Evolutionary conservation across 495 filamentous ascomycete genomes (phyloP), one percentile per base, ranked within the genome.

Genomic region (Acidiella bohemica): DNA sequence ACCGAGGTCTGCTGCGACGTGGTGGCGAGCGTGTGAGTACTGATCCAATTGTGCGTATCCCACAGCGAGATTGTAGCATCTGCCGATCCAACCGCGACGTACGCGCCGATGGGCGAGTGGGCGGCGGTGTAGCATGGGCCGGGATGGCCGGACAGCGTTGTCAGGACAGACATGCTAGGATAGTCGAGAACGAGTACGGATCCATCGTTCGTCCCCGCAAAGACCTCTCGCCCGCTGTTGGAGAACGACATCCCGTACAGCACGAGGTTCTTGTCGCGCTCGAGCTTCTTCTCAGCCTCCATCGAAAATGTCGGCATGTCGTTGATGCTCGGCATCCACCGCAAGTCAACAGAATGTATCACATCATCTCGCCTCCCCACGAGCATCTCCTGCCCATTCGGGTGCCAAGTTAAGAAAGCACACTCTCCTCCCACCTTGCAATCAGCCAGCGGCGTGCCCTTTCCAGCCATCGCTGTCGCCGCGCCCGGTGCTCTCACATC

Each of bases 41-140:
- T 94, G 37, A 90, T 78, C 86, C 85, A 95, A 53, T 92, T 81
- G 23, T 71, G 73, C 0, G 92, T 94, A 56, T 95, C 86, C 80
- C 87, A 97, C 12, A 96, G 71, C 5, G 80, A 69, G 34, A 95
- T 80, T 12, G 93, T 71, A 0, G 85, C 81, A 59, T 97, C 92
- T 37, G 78, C 80, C 7, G 84, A 88, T 28, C 88, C 92, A 2
- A 87, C 75, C 13, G 92, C 90, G 14, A 97, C 69, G 52, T 84
- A 84, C 33, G 75, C 71, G 24, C 77, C 83, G 14, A 72, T 78
- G 1, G 86, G 84, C 8, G 81, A 80, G 31, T 86, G 66, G 37
- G 78, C 69, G 27, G 80, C 65, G 8, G 77, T 69, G 41, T 81
- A 66, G 49, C 81, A 88, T 16, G 83, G 66, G 3, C 80, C 83